Conservation (phyloP, 2,329 filamentous ascomycete genomes). For the Aureobasidium zeae region DNA sequence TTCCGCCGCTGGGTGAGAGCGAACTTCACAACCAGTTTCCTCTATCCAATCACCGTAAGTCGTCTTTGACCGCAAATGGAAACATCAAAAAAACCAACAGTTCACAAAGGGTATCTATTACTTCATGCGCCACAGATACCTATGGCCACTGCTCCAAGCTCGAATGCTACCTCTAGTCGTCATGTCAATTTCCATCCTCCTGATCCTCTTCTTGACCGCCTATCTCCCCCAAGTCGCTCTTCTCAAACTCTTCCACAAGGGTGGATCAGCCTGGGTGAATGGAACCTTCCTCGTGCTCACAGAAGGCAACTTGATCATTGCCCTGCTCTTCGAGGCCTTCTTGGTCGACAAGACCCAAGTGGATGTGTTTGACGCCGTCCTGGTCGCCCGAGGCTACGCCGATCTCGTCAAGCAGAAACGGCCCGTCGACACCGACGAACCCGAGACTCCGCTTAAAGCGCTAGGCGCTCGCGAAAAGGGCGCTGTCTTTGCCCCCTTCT, state of each 20-base stretch:
- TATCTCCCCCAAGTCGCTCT: constrained; percentile 87
- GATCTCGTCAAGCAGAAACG: constrained; percentile 52
- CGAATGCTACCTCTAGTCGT: constrained; percentile 72
- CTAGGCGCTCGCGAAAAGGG: constrained; percentile 71
- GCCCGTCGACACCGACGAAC: constrained; percentile 62
- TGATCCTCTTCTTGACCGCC: constrained; percentile 77
- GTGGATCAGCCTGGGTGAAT: constrained; percentile 74
- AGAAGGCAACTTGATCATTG: constrained; percentile 53
- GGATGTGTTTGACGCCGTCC: constrained; percentile 70
- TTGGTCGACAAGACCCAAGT: constrained; percentile 63
- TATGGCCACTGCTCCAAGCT: constrained; percentile 70
- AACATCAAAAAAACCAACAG: neutral
- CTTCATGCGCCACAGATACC: constrained; percentile 65
- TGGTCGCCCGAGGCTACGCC: constrained; percentile 64
- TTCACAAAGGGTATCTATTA: constrained; percentile 64
- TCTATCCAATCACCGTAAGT: constrained; percentile 27
- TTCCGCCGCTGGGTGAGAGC: constrained; percentile 10
- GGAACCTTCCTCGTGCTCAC: constrained; percentile 74
- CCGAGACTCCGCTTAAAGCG: constrained; percentile 63
- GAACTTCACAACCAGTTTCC: constrained; percentile 28
- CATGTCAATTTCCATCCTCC: constrained; percentile 72
- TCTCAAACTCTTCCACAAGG: constrained; percentile 78
- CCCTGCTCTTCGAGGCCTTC: constrained; percentile 45
- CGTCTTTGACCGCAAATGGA: neutral
- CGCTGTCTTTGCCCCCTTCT: constrained; percentile 80